Evolutionary conservation across 805 yeast genomes (phyloP).

Genomic region (Ogataea henricii): DNA sequence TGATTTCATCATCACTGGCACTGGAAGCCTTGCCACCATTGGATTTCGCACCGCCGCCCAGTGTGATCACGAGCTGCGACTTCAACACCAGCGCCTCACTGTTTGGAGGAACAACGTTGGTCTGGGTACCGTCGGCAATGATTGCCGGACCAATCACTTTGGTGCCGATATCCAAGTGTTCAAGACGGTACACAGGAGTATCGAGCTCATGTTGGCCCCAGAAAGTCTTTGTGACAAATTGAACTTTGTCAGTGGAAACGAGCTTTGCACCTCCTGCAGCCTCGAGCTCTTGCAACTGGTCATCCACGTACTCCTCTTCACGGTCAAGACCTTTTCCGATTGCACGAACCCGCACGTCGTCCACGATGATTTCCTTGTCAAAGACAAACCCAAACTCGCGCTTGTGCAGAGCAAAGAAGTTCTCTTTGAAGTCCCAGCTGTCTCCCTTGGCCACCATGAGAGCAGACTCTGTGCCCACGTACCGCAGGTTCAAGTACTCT

Average conservation of each 20-base stretch:
- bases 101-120: slow-evolving; percentile 69
- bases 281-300: slow-evolving; percentile 47
- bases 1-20: slow-evolving; percentile 18
- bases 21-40: slow-evolving; percentile 3
- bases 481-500: slow-evolving; percentile 73
- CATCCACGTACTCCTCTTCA: slow-evolving; percentile 45
- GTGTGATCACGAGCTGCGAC: slow-evolving; percentile 59
- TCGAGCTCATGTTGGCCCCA: slow-evolving; percentile 54
- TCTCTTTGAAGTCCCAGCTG: slow-evolving; percentile 38
- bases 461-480: slow-evolving; percentile 87
- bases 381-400: slow-evolving; percentile 75
- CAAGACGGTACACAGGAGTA: slow-evolving; percentile 58
- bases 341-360: slow-evolving; percentile 74
- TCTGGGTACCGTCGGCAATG: slow-evolving; percentile 79
- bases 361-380: slow-evolving; percentile 60
- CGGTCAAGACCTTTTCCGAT: slow-evolving; percentile 59
- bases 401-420: slow-evolving; percentile 57
- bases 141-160: slow-evolving; percentile 70
- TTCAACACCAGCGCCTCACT: slow-evolving; percentile 56
- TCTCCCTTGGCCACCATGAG: slow-evolving; percentile 56
- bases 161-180: slow-evolving; percentile 55
- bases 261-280: slow-evolving; percentile 23
- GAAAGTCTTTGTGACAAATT: slow-evolving; percentile 49
- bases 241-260: slow-evolving; percentile 31
- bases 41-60: slow-evolving; percentile 12